Evolutionary conservation across 768 basidiomycete genomes (phyloP), one percentile per base, ranked within the genome.

Genomic region (Suillus spraguei): DNA sequence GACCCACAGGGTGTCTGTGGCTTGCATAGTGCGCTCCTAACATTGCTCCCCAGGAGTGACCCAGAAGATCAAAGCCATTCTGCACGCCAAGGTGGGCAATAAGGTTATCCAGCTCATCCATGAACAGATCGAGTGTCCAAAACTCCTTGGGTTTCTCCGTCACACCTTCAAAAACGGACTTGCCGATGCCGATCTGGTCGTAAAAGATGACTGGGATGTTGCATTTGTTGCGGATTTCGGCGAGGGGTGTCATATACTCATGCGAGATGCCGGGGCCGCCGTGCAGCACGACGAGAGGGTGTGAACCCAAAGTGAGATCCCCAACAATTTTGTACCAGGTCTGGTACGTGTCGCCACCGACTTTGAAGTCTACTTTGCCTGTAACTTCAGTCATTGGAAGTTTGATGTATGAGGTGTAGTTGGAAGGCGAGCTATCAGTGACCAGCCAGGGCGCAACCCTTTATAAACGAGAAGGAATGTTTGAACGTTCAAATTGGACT

Each of bases 251-350:
- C 59, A 84, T 70, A 68, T 82, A 82, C 54, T 77, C 70, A 61
- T 81, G 79, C 16, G 76, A 67, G 5, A 74, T 64, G 4, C 86
- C 85, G 10, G 85, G 85, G 6, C 85, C 86, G 20, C 84, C 85
- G 63, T 87, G 86, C 5, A 87, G 73, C 4, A 76, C 70, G 61
- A 87, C 74, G 53, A 87, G 77, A n/a, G 86, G 84, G 14, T 76
- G 73, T 28, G 67, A 59, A 20, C 69, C 67, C 6, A 71, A 68
- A 52, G 69, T 67, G 66, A 83, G 76, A 66, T 83, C 77, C 35
- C 83, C 83, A 56, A 79, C 64, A 64, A 84, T 64, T 70, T 80
- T 82, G 77, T 83, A 85, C 80, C 82, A 85, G 14, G 84, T 85
- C 67, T 81, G 70, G 70, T 71, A 74, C 22, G 71, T 50, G 28